Percentiles rank a stretch among this genome's conserved stretches.
phyloP scores from a whole-genome alignment of 805 yeast species.

The Suhomyces sp. region DNA sequence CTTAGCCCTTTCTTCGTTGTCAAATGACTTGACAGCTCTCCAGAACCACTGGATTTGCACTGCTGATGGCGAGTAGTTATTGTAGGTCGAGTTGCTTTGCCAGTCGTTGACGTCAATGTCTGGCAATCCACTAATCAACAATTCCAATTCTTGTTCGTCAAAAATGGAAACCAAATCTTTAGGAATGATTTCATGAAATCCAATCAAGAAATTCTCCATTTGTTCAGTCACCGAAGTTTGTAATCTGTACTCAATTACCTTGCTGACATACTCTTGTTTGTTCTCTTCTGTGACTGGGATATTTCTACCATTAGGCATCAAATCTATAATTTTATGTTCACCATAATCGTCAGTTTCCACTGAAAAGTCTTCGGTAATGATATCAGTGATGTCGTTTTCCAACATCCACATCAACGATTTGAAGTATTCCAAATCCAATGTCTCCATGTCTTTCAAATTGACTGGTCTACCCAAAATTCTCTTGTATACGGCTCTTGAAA shows the following conservation, averaged over 20 bases:
- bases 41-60: slow-evolving; percentile 95
- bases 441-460: slow-evolving; percentile 89
- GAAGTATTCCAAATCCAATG: slow-evolving; percentile 86
- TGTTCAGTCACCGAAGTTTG: slow-evolving; percentile 83
- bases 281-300: slow-evolving; percentile 87
- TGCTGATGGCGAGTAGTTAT: slow-evolving; percentile 76
- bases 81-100: slow-evolving; percentile 81
- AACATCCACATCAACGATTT: slow-evolving; percentile 94
- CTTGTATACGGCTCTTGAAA: slow-evolving; percentile 92
- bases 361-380: slow-evolving; percentile 90
- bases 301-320: slow-evolving; percentile 77
- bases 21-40: slow-evolving; percentile 95
- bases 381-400: slow-evolving; percentile 94
- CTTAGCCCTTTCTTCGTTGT: slow-evolving; percentile 90
- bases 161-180: slow-evolving; percentile 79
- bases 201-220: slow-evolving; percentile 77
- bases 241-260: slow-evolving; percentile 82
- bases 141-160: slow-evolving; percentile 93
- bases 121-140: slow-evolving; percentile 90
- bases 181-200: slow-evolving; percentile 89
- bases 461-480: slow-evolving; percentile 75
- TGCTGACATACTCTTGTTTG: slow-evolving; percentile 82
- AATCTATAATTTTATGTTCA: slow-evolving; percentile 77
- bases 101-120: slow-evolving; percentile 96
- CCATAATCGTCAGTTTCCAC: slow-evolving; percentile 94